Conservation (phyloP, 108 stramenopile genomes). For the Cyclotella baltica region DNA sequence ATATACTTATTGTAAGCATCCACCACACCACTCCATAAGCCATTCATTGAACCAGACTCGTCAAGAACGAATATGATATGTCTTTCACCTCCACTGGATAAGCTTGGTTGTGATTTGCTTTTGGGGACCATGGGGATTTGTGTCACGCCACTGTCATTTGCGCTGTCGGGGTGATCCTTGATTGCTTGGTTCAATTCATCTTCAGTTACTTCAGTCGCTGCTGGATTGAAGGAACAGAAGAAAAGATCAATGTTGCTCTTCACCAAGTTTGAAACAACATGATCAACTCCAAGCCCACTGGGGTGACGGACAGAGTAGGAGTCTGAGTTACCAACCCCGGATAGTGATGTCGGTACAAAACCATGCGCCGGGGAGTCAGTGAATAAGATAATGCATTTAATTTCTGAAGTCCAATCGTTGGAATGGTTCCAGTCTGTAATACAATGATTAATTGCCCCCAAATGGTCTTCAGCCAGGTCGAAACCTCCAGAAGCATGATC, state of each 20-base stretch:
- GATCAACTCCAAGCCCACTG: slow-evolving; percentile 45
- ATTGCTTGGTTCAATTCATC: slow-evolving; percentile 42
- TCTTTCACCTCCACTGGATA: slow-evolving; percentile 10
- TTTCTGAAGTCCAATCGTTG: slow-evolving; percentile 56
- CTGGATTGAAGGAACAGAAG: slow-evolving; percentile 68
- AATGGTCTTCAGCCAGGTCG: slow-evolving; percentile 65
- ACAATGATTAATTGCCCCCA: slow-evolving; percentile 61
- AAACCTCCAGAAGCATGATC: slow-evolving; percentile 48
- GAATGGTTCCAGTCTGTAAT: slow-evolving; percentile 38
- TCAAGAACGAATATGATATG: slow-evolving; percentile 72
- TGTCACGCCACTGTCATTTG: slow-evolving; percentile 36
- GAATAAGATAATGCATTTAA: slow-evolving; percentile 62
- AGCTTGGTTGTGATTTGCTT: neutral
- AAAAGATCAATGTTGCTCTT: slow-evolving; percentile 59
- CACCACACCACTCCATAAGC: slow-evolving; percentile 63
- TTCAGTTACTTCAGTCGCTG: slow-evolving; percentile 56
- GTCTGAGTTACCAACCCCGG: slow-evolving; percentile 43
- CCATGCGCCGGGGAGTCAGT: slow-evolving; percentile 71
- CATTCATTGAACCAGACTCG: slow-evolving; percentile 60
- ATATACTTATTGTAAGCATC: slow-evolving; percentile 57
- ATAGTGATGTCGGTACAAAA: slow-evolving; percentile 23
- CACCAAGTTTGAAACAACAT: slow-evolving; percentile 45
- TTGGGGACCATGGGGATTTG: slow-evolving; percentile 57
- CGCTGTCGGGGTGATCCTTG: slow-evolving; percentile 50
- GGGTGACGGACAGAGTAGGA: slow-evolving; percentile 56